phyloP scores from a whole-genome alignment of 345 rosid genomes.

The Populus davidiana region DNA sequence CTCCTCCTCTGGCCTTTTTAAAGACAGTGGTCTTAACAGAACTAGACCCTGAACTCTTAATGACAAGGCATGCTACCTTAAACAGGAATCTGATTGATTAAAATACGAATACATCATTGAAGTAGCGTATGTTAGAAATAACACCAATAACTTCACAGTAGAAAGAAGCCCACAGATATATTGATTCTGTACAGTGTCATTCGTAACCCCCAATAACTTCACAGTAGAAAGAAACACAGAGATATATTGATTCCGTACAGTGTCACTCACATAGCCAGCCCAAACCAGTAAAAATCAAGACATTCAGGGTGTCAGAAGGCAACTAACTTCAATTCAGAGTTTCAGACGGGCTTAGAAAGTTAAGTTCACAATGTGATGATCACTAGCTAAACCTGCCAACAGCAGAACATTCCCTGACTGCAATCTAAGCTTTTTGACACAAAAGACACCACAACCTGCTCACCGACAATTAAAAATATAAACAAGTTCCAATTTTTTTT shows the following conservation, averaged over 20 bases:
- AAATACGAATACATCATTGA: background rate
- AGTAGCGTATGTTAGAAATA: background rate
- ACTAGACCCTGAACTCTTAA: background rate
- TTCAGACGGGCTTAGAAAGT: background rate
- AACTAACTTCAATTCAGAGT: background rate
- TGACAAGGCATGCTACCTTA: background rate
- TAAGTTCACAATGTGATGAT: background rate
- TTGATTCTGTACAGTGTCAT: background rate
- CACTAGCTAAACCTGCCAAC: background rate
- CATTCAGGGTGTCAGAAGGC: background rate
- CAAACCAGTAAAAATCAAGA: background rate
- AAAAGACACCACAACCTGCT: background rate
- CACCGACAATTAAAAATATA: background rate
- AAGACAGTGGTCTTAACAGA: background rate
- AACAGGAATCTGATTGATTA: background rate
- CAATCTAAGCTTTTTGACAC: background rate
- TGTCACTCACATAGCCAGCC: background rate
- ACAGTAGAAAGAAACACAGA: background rate
- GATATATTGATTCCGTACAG: background rate
- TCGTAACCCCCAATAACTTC: background rate
- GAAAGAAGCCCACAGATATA: background rate
- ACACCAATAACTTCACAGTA: background rate
- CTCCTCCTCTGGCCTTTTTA: background rate
- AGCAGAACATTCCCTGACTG: background rate
- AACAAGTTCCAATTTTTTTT: background rate